Evolutionary conservation across 768 basidiomycete species (phyloP), one percentile per base, ranked within the genome.

Genomic region (Steccherinum ochraceum): DNA sequence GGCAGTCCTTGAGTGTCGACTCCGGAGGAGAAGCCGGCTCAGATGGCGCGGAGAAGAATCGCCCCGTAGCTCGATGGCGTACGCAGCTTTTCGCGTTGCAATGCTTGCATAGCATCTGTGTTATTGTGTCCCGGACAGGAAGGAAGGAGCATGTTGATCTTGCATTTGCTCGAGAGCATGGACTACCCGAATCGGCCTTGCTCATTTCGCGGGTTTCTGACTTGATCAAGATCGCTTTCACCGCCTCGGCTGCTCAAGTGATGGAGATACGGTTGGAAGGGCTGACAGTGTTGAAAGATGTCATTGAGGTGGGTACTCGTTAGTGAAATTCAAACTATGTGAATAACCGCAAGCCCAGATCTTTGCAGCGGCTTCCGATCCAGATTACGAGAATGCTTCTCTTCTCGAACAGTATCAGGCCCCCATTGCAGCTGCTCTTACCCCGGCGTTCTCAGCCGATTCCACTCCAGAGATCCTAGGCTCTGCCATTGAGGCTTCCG

Each of bases 361-460:
- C 49, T 99, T 99, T 67, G 80, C 91, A 2, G 68, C 74, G 24
- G 79, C 89, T 4, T 89, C 91, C 0, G 96, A 99, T 68, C 91
- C 93, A 1, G 93, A 93, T 48, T 98, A 92, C 58, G 88, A 90
- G 26, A 91, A 91, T 52, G 83, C 89, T 0, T 73, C 94, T 4
- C 72, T 99, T 2, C 79, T 99, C 12, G 95, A 99, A 63, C 96
- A 99, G 65, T 89, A 96, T 66, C 96, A 99, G 69, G 95, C 96
- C 0, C 95, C 96, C 0, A 95, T 99, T 53, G 96, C 95, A 2
- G 93, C 96, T 18, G 96, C 96, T 0, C 76, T 98, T 16, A 98
- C 95, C 0, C 95, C 96, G 0, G 93, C 94, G 0, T 98, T 99
- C 62, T 93, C 92, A 1, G 78, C 91, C 0, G 96, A 98, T 63